Evolutionary conservation across 495 filamentous ascomycete genomes (phyloP), one percentile per base, ranked within the genome.

Genomic region (Chlorociboria aeruginascens): DNA sequence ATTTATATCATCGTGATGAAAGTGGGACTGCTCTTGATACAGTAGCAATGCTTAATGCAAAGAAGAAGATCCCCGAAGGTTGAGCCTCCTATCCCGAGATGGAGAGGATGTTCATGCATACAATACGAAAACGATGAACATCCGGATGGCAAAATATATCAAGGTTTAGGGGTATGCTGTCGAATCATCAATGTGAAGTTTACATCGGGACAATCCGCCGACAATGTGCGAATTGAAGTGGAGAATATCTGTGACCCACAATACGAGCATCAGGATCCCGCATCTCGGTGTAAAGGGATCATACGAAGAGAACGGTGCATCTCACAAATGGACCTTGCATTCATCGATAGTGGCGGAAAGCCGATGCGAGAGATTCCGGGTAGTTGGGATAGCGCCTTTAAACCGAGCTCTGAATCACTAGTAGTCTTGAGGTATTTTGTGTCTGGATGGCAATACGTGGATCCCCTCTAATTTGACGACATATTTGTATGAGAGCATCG

Each of bases 71-170:
- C 33, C 6, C 36, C 11, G 20, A 7, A 25, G 46, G 46, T 34
- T 49, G 7, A 10, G 34, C 12, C 20, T 49, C 8, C 37, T 49
- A 7, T 32, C 30, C 12, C n/a, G 29, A 11, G 8, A 32, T 13
- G 37, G 38, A n/a, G 14, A 42, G 6, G 38, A 49, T 34, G 13
- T 49, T 8, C n/a, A 16, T 7, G n/a, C 41, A 1, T 49, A 49
- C 34, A 12, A 11, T 49, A 41, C 14, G 46, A 49, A 38, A 8
- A 49, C 17, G 16, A 10, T 31, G 9, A 49, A n/a, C 46, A 43
- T 25, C 46, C n/a, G 14, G 46, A 43, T 20, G 46, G 46, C 32
- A 37, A 35, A 3, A 28, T 33, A 32, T 11, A 16, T 28, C 43
- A 33, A 11, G 28, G 11, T 8, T 3, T 3, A 0, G 1, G 29